Percentiles rank a stretch among this genome's conserved stretches.
Conservation (phyloP, 352 stramenopile genomes). For the Bremia lactucae region DNA sequence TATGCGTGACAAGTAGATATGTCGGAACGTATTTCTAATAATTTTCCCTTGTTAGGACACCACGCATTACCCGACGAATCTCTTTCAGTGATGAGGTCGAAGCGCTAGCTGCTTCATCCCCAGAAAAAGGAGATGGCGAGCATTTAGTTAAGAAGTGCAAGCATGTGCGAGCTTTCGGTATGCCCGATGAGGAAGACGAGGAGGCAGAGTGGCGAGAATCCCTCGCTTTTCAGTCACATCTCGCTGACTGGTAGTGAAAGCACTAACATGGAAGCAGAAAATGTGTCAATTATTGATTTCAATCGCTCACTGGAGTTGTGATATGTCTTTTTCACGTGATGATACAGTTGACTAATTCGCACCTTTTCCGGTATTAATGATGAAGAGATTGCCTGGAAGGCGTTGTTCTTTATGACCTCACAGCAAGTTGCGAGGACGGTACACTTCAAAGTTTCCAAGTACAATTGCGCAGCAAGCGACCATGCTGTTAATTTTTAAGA, state of each 20-base stretch:
- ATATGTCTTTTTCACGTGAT: not conserved
- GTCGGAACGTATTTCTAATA: constrained; percentile 2
- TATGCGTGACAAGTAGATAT: not conserved
- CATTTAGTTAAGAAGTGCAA: constrained; percentile 17
- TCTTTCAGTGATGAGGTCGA: constrained; percentile 23
- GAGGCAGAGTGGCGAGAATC: constrained; percentile 24
- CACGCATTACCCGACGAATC: constrained; percentile 22
- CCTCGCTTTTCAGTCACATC: constrained; percentile 18
- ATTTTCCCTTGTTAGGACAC: constrained; percentile 14
- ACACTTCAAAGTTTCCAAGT: constrained; percentile 78
- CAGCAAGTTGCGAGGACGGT: constrained; percentile 73
- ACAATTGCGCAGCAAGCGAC: constrained; percentile 81
- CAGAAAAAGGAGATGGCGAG: constrained; percentile 1
- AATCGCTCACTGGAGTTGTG: constrained; percentile 1
- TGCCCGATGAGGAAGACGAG: constrained; percentile 22
- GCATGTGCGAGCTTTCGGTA: constrained; percentile 17
- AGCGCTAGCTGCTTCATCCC: constrained; percentile 4
- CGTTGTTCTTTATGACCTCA: constrained; percentile 87
- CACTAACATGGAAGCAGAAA: too few relatives aligned
- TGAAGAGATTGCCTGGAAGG: constrained; percentile 79
- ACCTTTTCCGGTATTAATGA: constrained; percentile 78
- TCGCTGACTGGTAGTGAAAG: constrained; percentile 3
- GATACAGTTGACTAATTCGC: constrained; percentile 51
- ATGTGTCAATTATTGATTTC: not conserved
- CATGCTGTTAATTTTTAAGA: constrained; percentile 88